A percentile compares a stretch with the other conserved stretches of the same genome.
phyloP scores from a whole-genome alignment of 2,329 filamentous ascomycete genomes.

The Coccinonectria pachysandricola region DNA sequence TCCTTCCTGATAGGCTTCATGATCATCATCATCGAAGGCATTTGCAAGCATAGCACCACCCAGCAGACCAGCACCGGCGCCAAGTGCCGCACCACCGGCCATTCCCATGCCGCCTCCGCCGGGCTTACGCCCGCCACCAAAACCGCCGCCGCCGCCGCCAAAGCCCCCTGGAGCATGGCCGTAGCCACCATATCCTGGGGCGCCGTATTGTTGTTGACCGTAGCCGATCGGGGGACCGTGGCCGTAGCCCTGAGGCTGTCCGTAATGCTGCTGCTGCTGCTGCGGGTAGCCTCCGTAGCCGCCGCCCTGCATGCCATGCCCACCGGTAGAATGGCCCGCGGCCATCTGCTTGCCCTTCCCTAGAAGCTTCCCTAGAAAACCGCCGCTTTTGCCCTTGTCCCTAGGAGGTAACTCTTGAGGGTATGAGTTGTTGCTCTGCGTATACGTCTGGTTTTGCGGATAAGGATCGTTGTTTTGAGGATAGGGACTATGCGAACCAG shows the following conservation, averaged over 20 bases:
- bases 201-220: constrained; percentile 17
- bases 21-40: constrained; percentile 52
- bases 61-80: constrained; percentile 69
- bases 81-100: constrained; percentile 64
- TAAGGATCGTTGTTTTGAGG: constrained; percentile 14
- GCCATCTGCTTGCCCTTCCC: constrained; percentile 33
- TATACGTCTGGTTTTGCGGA: constrained; percentile 18
- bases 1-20: constrained; percentile 44
- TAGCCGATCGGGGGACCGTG: constrained; percentile 19
- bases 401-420: constrained; percentile 34
- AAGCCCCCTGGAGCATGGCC: too few relatives aligned
- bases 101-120: constrained; percentile 48
- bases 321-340: constrained; percentile 21
- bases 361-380: constrained; percentile 43
- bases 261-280: constrained; percentile 18
- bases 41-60: constrained; percentile 65
- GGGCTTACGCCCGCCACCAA: constrained; percentile 30
- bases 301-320: constrained; percentile 9
- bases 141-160: constrained; percentile 17
- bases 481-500: constrained; percentile 18
- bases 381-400: constrained; percentile 26
- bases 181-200: constrained; percentile 15
- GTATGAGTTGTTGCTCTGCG: constrained; percentile 20
- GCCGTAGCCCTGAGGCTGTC: constrained; percentile 14
- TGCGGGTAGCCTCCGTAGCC: constrained; percentile 20